A percentile compares a stretch with the other conserved stretches of the same genome.
Conservation (phyloP, 176 grass and related monocot species). For the Hordeum marinum region DNA sequence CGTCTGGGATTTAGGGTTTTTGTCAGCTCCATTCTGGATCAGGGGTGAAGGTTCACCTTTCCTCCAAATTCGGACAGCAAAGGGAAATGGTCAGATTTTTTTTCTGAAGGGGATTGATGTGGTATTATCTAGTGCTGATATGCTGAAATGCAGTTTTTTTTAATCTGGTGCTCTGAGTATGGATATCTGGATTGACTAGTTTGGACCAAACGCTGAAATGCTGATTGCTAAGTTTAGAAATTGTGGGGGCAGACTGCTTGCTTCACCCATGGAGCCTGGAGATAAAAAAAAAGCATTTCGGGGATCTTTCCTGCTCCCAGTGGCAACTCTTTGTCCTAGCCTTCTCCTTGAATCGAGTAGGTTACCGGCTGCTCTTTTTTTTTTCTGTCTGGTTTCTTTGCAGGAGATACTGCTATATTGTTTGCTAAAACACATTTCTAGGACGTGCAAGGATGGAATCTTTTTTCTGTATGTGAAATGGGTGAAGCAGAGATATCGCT, state of each 20-base stretch:
- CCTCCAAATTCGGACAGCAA: too few relatives aligned
- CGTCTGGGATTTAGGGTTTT: slow-evolving; percentile 5
- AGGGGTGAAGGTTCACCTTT: too few relatives aligned
- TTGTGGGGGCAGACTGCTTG: not conserved
- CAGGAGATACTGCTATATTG: not conserved
- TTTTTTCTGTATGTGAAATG: too few relatives aligned
- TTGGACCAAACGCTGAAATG: not conserved
- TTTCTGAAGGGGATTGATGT: too few relatives aligned
- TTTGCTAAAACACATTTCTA: not conserved
- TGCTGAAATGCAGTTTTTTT: too few relatives aligned
- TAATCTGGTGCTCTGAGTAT: too few relatives aligned
- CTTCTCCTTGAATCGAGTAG: not conserved
- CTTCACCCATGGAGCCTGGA: not conserved
- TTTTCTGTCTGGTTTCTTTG: not conserved
- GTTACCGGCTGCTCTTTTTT: not conserved
- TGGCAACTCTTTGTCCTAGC: not conserved
- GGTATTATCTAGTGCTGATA: too few relatives aligned
- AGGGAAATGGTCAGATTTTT: too few relatives aligned
- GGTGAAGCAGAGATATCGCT: too few relatives aligned
- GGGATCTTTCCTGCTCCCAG: not conserved
- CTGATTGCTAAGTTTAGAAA: not conserved
- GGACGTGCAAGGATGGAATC: too few relatives aligned
- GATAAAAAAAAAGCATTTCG: too few relatives aligned
- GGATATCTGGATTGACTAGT: not conserved
- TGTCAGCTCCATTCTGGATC: not conserved